phyloP scores from a whole-genome alignment of 768 basidiomycete genomes.

The Suillus decipiens region DNA sequence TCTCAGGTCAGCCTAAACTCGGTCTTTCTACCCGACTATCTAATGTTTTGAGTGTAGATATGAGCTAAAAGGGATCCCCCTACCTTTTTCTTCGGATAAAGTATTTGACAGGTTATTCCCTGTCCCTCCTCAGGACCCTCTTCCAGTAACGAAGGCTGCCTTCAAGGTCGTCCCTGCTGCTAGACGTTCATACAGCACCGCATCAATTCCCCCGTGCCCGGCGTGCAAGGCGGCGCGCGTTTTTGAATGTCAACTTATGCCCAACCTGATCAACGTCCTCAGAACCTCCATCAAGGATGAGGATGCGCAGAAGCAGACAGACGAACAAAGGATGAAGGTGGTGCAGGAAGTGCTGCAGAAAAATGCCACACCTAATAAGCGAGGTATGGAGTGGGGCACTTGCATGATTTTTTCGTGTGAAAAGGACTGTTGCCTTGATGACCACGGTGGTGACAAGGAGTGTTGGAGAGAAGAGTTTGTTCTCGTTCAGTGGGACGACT shows the following conservation, averaged over 20 bases:
- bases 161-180: slow-evolving; percentile 51
- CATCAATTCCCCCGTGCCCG: slow-evolving; percentile 63
- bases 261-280: slow-evolving; percentile 85
- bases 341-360: slow-evolving; percentile 58
- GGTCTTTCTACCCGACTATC: slow-evolving; percentile 1
- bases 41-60: slow-evolving; percentile 53
- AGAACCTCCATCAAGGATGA: slow-evolving; percentile 31
- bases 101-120: slow-evolving; percentile 79
- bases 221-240: slow-evolving; percentile 65
- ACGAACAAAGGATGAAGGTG: slow-evolving; percentile 68
- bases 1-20: slow-evolving; percentile 57
- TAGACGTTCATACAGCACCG: slow-evolving; percentile 56
- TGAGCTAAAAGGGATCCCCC: slow-evolving; percentile 80
- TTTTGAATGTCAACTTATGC: slow-evolving; percentile 96
- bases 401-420: slow-evolving; percentile 87
- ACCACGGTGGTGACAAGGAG: slow-evolving; percentile 39
- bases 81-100: slow-evolving; percentile 82
- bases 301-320: slow-evolving; percentile 44
- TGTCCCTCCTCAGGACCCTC: slow-evolving; percentile 39
- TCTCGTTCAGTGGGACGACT: slow-evolving; percentile 75
- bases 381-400: slow-evolving; percentile 95
- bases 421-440: slow-evolving; percentile 67
- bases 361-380: slow-evolving; percentile 42
- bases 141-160: slow-evolving; percentile 60
- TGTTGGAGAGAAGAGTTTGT: slow-evolving; percentile 78